Conservation (phyloP, 768 basidiomycete species). For the Suillus decipiens region DNA sequence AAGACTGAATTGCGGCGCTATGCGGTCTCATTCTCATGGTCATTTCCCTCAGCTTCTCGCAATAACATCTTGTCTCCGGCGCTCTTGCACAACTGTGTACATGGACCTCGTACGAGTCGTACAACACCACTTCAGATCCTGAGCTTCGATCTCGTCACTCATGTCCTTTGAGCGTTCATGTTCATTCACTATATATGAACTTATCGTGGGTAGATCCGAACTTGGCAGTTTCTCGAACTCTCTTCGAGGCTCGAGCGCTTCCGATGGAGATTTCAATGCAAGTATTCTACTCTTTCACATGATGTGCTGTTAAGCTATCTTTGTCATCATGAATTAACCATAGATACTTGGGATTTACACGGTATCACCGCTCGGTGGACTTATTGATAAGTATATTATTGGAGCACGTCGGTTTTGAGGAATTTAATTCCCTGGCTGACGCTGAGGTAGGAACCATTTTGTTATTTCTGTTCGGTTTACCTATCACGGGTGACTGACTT, state of each 20-base stretch:
- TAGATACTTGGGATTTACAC: background rate
- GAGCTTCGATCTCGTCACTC: background rate
- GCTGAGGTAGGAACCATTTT: background rate
- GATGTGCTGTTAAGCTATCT: background rate
- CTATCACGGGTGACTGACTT: background rate
- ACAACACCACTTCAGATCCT: background rate
- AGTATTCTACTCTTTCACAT: background rate
- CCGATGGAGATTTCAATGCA: background rate
- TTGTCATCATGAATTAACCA: background rate
- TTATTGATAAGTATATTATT: background rate
- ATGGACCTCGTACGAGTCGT: background rate
- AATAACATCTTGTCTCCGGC: background rate
- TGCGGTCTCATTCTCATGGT: background rate
- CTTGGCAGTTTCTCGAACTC: constrained; percentile 4
- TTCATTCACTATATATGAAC: no score
- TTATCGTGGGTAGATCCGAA: background rate
- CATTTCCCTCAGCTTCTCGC: background rate
- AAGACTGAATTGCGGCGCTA: background rate
- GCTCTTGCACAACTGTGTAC: background rate
- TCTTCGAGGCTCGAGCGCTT: background rate
- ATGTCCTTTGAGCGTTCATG: background rate
- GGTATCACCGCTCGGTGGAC: background rate
- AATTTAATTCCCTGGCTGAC: background rate
- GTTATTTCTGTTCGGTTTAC: background rate
- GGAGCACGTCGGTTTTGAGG: no score